Evolutionary conservation across 345 rosid genomes (phyloP).

Genomic region (Eucalyptus leucophloia): DNA sequence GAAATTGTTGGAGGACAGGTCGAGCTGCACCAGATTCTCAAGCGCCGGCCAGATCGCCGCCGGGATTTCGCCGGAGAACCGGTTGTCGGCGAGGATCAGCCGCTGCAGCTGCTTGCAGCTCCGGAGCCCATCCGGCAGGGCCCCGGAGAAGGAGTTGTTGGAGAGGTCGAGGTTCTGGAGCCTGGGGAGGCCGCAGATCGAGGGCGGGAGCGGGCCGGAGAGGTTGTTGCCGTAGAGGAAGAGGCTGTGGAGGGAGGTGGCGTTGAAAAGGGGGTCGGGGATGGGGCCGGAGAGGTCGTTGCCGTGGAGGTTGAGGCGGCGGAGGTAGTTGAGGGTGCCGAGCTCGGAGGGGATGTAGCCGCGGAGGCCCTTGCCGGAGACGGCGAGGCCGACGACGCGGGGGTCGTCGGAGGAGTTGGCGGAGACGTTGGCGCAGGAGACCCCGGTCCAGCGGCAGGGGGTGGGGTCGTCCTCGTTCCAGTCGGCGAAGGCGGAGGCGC

Average conservation of each 20-base stretch:
- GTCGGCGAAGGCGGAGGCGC: slow-evolving; percentile 38
- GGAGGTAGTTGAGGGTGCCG: slow-evolving; percentile 59
- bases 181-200: slow-evolving; percentile 63
- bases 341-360: slow-evolving; percentile 97
- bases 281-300: slow-evolving; percentile 66
- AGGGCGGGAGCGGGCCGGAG: slow-evolving; percentile 64
- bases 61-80: slow-evolving; percentile 58
- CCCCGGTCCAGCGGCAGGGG: slow-evolving; percentile 86
- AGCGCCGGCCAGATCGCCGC: slow-evolving; percentile 71
- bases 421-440: slow-evolving; percentile 71
- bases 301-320: slow-evolving; percentile 77
- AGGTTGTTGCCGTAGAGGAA: slow-evolving; percentile 79
- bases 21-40: slow-evolving; percentile 63
- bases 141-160: slow-evolving; percentile 61
- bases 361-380: slow-evolving; percentile 57
- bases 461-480: slow-evolving; percentile 75
- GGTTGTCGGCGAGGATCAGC: slow-evolving; percentile 53
- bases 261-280: slow-evolving; percentile 73
- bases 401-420: slow-evolving; percentile 30
- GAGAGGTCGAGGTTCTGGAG: slow-evolving; percentile 91
- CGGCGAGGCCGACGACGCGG: slow-evolving; percentile 67
- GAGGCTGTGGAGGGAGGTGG: slow-evolving; percentile 79
- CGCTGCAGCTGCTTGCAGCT: slow-evolving; percentile 79
- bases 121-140: slow-evolving; percentile 39
- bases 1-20: slow-evolving; percentile 65